These are phyloP conservation scores for Moniliella sp. DNA, from an alignment of 1,284 basidiomycete genomes.

Conservation along the genomic window DNA sequence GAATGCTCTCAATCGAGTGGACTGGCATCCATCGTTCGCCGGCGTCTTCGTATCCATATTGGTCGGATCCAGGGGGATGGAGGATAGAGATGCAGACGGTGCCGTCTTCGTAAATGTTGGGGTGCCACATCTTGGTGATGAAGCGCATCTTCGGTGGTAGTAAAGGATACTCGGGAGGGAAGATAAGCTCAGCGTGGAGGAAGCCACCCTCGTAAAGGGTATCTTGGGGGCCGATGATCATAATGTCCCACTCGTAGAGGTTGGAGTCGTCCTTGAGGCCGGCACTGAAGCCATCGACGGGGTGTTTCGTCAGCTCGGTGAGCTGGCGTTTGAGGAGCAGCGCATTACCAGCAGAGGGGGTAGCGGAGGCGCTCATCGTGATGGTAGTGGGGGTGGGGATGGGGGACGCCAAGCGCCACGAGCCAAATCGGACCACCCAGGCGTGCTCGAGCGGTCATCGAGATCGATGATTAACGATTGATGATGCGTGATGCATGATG, in stretches of 20 bases:
- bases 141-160: conserved; percentile 88
- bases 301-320: conserved; percentile 24
- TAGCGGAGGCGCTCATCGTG: neutral
- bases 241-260: conserved; percentile 32
- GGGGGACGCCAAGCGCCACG: neutral
- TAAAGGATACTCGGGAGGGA: conserved; percentile 48
- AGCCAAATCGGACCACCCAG: too few species aligned
- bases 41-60: conserved; percentile 92
- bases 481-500: neutral
- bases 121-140: conserved; percentile 92
- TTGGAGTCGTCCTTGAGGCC: conserved; percentile 33
- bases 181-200: conserved; percentile 27
- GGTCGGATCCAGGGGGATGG: conserved; percentile 89
- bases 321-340: conserved; percentile 31
- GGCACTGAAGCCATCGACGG: conserved; percentile 33
- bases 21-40: conserved; percentile 94
- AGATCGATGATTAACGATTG: too few species aligned
- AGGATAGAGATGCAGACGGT: conserved; percentile 87
- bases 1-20: conserved; percentile 87
- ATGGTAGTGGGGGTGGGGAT: neutral
- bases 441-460: too few species aligned
- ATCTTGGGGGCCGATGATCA: conserved; percentile 34
- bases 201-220: conserved; percentile 33
- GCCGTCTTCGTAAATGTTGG: conserved; percentile 72
- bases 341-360: neutral